Evolutionary conservation across 2,329 filamentous ascomycete species (phyloP), one percentile per base, ranked within the genome.

Genomic region (Magnaporthiopsis incrustans): DNA sequence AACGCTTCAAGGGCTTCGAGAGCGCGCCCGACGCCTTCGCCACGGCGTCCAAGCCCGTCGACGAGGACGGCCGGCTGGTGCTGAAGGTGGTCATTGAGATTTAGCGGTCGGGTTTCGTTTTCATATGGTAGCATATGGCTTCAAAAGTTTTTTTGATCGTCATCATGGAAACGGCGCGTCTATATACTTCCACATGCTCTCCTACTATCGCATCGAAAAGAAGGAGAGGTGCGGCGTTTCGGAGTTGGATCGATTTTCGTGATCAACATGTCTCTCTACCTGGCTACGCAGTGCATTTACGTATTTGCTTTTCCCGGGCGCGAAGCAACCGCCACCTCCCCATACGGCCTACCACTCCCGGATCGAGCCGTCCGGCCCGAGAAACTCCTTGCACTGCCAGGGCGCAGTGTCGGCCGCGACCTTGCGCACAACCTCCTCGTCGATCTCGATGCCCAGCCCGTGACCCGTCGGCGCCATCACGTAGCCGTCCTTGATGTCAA

Each of bases 1-100:
- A 93, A 72, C 79, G 85, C 8, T 89, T 85, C 73, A 80, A 82
- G 66, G 89, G 89, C 0, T 77, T 92, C 0, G 83, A 81, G 1
- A 78, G 78, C 38, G 86, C 88, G 14, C 80, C 81, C n/a, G 79
- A 85, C 35, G 90, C 89, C 0, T 92, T 93, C 69, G 82, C 85
- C 60, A 88, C 91, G 84, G 90, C 90, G 0, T 87, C 82, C 0
- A 86, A 83, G 74, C 86, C 88, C 14, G 86, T 87, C 71, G 90
- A 93, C 68, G 86, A 85, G 30, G 76, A 85, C 22, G 89, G 89
- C 0, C 86, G 86, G 14, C 74, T 92, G 67, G 89, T 93, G 8
- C 78, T 93, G 67, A 93, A 93, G 78, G 90, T 92, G 11, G 82
- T 92, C 64, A 79, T 86, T 27, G 79, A 85, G 64, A 79, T 78